Percentiles rank a stretch among this genome's conserved stretches.
Evolutionary conservation across 768 basidiomycete species (phyloP).

Genomic region (Xerocomellus dryophilus): DNA sequence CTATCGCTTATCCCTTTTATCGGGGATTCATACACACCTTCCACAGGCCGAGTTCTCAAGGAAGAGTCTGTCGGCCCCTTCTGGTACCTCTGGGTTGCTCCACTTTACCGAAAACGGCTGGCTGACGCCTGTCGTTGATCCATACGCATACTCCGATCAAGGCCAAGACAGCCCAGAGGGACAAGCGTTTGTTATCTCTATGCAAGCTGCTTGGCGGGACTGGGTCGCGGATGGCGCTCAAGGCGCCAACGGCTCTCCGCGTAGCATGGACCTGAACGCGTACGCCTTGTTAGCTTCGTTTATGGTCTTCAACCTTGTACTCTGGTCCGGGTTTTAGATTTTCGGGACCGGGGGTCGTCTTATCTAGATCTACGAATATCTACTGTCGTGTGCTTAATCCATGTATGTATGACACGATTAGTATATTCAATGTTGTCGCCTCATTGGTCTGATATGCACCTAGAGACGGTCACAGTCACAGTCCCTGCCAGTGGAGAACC

Average conservation of each 20-base stretch:
- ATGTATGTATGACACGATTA: too few relatives aligned
- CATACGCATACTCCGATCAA: conserved; percentile 46
- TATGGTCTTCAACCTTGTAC: neutral
- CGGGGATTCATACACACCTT: conserved; percentile 47
- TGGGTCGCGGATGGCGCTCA: conserved; percentile 59
- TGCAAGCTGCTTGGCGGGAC: conserved; percentile 74
- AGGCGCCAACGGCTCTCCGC: conserved; percentile 42
- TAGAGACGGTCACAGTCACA: too few relatives aligned
- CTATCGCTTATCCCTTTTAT: conserved; percentile 63
- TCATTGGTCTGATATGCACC: too few relatives aligned
- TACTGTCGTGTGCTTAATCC: too few relatives aligned
- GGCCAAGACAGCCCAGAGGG: conserved; percentile 67
- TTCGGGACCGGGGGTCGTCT: neutral
- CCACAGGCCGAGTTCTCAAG: conserved; percentile 58
- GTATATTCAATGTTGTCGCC: too few relatives aligned
- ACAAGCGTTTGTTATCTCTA: conserved; percentile 73
- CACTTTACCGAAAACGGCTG: conserved; percentile 63
- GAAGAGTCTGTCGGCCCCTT: conserved; percentile 30
- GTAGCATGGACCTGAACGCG: neutral
- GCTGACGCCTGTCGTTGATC: conserved; percentile 75
- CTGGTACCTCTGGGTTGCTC: conserved; percentile 24
- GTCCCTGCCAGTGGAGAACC: too few relatives aligned
- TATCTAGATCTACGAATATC: neutral
- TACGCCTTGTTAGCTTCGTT: neutral
- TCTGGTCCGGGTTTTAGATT: neutral